These are phyloP conservation scores for Lasiodiplodia sp. DNA, from an alignment of 2,329 filamentous ascomycete genomes.

Conservation along the genomic window DNA sequence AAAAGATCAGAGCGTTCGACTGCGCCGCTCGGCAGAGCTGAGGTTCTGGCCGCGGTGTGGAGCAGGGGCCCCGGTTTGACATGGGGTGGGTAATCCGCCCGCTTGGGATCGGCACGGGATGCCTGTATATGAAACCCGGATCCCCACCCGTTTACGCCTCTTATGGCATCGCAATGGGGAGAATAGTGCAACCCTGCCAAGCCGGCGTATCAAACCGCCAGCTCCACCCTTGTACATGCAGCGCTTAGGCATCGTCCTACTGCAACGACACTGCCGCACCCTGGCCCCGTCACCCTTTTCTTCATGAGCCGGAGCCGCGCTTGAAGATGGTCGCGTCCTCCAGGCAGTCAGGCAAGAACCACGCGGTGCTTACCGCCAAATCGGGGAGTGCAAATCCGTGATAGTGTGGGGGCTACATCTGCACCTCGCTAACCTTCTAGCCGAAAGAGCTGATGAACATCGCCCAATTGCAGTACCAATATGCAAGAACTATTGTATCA, in stretches of 20 bases:
- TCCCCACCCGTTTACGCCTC: neutral
- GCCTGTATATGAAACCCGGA: constrained; percentile 7
- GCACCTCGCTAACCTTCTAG: neutral
- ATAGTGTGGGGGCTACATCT: neutral
- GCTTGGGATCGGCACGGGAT: constrained; percentile 17
- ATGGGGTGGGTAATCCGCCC: neutral
- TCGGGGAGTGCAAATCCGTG: neutral
- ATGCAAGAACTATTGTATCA: neutral
- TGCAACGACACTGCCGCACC: neutral
- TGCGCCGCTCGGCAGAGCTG: constrained; percentile 6
- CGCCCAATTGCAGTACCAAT: neutral
- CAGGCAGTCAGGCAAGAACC: neutral
- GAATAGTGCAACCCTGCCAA: neutral
- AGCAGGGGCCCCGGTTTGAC: neutral
- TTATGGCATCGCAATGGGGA: neutral
- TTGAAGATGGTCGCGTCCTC: neutral
- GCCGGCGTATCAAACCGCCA: constrained; percentile 4
- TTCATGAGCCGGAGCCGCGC: neutral
- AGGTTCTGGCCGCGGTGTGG: neutral
- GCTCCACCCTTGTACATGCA: neutral
- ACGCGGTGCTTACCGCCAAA: neutral
- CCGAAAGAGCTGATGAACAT: neutral
- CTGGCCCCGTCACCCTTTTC: neutral
- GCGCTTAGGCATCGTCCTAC: neutral
- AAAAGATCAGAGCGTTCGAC: neutral